phyloP scores from a whole-genome alignment of 495 filamentous ascomycete genomes.

The Daldinia grandis region DNA sequence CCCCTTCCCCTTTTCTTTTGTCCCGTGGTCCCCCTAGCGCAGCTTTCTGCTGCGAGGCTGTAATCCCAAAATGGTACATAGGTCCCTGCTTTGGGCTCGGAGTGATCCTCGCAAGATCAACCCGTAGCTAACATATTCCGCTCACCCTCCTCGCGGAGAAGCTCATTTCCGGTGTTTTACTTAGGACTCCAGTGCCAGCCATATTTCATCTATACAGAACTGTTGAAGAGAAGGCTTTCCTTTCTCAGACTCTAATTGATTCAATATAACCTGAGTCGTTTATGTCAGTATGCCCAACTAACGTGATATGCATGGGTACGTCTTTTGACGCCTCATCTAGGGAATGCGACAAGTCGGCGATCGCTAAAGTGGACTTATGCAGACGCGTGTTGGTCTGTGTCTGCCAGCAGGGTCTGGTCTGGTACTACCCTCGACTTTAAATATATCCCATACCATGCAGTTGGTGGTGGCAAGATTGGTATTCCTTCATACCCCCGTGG shows the following conservation, averaged over 20 bases:
- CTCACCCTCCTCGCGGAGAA: conserved; percentile 24
- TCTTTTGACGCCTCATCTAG: conserved; percentile 5
- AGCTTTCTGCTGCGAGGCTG: conserved; percentile 27
- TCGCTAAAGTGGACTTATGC: conserved; percentile 8
- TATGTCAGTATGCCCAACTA: neutral
- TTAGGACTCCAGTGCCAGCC: conserved; percentile 26
- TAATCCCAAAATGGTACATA: conserved; percentile 6
- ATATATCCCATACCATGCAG: conserved; percentile 25
- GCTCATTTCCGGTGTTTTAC: conserved; percentile 41
- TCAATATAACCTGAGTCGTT: neutral
- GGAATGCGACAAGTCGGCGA: conserved; percentile 5
- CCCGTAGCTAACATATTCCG: conserved; percentile 11
- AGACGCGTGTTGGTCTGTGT: conserved; percentile 15
- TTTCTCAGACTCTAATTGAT: conserved; percentile 13
- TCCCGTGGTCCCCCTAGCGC: neutral
- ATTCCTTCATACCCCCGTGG: neutral
- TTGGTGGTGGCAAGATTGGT: conserved; percentile 16
- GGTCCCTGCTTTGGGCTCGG: conserved; percentile 7
- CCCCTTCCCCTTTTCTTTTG: neutral
- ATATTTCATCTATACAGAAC: conserved; percentile 26
- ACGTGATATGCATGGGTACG: conserved; percentile 12
- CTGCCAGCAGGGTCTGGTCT: neutral
- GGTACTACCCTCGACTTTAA: conserved; percentile 18
- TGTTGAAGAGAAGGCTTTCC: neutral
- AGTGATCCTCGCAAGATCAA: conserved; percentile 26